Conservation (phyloP, 2,329 filamentous ascomycete genomes). For the Talaromyces sp. region DNA sequence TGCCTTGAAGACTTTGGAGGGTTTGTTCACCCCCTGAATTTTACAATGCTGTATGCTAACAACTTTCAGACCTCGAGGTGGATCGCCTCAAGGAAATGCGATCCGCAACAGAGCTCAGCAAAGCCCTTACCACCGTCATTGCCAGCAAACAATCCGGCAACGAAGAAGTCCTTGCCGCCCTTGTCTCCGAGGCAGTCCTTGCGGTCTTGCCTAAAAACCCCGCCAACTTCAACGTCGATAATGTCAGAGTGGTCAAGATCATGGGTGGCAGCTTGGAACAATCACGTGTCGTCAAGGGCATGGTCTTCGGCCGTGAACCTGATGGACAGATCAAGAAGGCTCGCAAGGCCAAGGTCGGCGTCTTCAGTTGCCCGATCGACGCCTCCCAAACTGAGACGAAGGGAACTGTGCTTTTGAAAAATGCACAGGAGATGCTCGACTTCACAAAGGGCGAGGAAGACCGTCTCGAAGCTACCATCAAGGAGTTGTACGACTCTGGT, state of each 20-base stretch:
- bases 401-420: constrained; percentile 93
- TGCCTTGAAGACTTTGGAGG: constrained; percentile 78
- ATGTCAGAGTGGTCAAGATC: constrained; percentile 98
- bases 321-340: constrained; percentile 89
- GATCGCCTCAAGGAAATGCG: constrained; percentile 85
- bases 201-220: constrained; percentile 95
- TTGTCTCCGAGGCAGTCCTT: constrained; percentile 81
- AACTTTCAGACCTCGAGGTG: constrained; percentile 65
- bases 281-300: constrained; percentile 90
- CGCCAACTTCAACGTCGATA: constrained; percentile 96
- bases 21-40: constrained; percentile 36
- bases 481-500: constrained; percentile 92
- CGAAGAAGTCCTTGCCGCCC: constrained; percentile 79
- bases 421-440: constrained; percentile 97
- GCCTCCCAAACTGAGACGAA: constrained; percentile 97
- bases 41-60: not conserved
- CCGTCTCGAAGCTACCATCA: constrained; percentile 86
- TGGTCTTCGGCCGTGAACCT: constrained; percentile 97
- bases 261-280: constrained; percentile 96
- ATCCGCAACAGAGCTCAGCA: constrained; percentile 78
- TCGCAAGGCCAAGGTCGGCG: constrained; percentile 87
- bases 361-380: constrained; percentile 95
- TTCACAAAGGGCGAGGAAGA: constrained; percentile 96
- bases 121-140: constrained; percentile 92
- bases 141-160: constrained; percentile 94